These are phyloP conservation scores for Cajanus cajan DNA, from an alignment of 306 rosid species.

Conservation along the genomic window DNA sequence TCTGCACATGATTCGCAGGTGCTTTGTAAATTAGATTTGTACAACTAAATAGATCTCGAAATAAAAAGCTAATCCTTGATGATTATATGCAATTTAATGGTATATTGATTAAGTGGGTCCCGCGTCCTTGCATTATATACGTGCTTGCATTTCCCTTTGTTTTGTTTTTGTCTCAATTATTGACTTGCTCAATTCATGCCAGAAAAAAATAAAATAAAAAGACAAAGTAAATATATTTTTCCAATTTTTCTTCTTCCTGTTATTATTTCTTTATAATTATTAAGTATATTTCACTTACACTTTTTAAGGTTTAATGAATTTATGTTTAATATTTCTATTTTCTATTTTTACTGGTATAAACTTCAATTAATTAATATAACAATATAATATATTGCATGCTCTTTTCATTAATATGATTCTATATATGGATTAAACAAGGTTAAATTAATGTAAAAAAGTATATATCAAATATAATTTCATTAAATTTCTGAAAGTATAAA, in stretches of 20 bases:
- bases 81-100: constrained; percentile 59
- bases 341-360: no score
- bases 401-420: background rate
- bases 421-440: background rate
- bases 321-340: background rate
- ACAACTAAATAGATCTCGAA: constrained; percentile 24
- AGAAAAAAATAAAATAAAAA: background rate
- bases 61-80: constrained; percentile 39
- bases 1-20: constrained; percentile 14
- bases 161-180: constrained; percentile 57
- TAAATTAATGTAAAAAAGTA: background rate
- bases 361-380: no score
- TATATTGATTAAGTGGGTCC: constrained; percentile 55
- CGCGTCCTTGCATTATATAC: constrained; percentile 45
- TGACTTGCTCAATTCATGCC: constrained; percentile 43
- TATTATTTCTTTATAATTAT: background rate
- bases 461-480: background rate
- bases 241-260: background rate
- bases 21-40: constrained; percentile 15
- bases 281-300: background rate
- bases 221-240: background rate
- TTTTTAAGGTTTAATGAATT: background rate
- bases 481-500: background rate
- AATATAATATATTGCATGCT: no score
- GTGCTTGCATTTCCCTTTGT: constrained; percentile 44